Evolutionary conservation across 2,329 filamentous ascomycete genomes (phyloP).

Genomic region (Colletotrichum sp.): DNA sequence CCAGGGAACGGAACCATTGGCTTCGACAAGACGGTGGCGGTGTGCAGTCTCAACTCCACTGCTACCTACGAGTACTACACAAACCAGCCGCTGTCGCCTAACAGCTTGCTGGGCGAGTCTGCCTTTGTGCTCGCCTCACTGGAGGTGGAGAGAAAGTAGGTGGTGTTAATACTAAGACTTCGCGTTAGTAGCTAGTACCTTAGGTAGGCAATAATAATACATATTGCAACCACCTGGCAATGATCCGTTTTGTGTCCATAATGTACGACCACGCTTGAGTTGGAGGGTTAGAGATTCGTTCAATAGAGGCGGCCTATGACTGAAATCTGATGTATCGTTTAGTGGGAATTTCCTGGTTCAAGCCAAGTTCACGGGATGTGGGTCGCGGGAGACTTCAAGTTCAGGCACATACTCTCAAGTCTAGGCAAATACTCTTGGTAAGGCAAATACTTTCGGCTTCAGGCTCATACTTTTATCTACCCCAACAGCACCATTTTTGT

Average conservation of each 20-base stretch:
- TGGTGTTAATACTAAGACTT: not conserved
- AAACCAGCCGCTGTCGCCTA: slow-evolving; percentile 36
- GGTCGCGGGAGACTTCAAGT: not conserved
- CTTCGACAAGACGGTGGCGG: slow-evolving; percentile 41
- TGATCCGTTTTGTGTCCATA: too few species aligned
- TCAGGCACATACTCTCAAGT: not conserved
- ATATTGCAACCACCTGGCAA: not conserved
- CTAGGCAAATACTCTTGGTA: not conserved
- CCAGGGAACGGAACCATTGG: slow-evolving; percentile 23
- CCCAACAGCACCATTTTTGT: not conserved
- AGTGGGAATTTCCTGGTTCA: not conserved
- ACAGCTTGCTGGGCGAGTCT: slow-evolving; percentile 41
- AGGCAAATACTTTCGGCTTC: not conserved
- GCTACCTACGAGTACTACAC: slow-evolving; percentile 45
- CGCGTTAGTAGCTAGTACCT: too few species aligned
- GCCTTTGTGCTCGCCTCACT: slow-evolving; percentile 42
- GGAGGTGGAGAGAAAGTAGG: slow-evolving; percentile 32
- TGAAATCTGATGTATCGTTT: not conserved
- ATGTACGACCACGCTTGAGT: too few species aligned
- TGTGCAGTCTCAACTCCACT: slow-evolving; percentile 47
- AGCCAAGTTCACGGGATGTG: accelerated
- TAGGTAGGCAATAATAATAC: not conserved
- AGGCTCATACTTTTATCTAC: not conserved
- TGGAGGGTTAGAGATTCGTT: too few species aligned
- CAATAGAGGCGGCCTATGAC: accelerated